Evolutionary conservation across 2,329 filamentous ascomycete species (phyloP).

Genomic region (Neofusicoccum sp.): DNA sequence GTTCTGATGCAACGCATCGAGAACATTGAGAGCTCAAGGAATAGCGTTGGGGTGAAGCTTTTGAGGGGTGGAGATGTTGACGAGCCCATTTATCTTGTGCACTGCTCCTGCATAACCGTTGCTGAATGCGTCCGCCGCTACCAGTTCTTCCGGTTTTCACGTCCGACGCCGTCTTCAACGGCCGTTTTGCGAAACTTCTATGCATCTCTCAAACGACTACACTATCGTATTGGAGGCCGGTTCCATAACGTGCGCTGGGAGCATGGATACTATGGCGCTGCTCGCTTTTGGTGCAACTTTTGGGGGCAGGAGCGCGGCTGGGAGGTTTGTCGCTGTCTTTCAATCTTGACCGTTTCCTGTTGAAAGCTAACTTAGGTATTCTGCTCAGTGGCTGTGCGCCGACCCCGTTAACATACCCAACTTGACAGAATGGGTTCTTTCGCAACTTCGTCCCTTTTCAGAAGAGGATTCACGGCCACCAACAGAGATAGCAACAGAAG

Average conservation of each 20-base stretch:
- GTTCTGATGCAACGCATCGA: neutral
- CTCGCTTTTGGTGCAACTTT: neutral
- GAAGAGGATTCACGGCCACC: neutral
- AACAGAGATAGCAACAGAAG: neutral
- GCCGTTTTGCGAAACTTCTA: neutral
- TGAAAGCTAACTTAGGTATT: neutral
- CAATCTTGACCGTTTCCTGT: neutral
- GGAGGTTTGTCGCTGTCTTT: neutral
- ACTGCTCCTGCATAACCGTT: neutral
- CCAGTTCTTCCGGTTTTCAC: neutral
- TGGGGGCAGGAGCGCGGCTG: slow-evolving; percentile 4
- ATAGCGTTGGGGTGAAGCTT: neutral
- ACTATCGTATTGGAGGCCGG: neutral
- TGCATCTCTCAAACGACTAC: neutral
- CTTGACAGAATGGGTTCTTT: slow-evolving; percentile 2
- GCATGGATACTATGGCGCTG: slow-evolving; percentile 12
- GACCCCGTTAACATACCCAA: neutral
- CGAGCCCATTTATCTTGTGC: neutral
- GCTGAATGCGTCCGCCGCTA: neutral
- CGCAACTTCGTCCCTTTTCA: neutral
- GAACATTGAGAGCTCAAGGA: neutral
- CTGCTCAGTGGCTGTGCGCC: slow-evolving; percentile 7
- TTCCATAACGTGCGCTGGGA: slow-evolving; percentile 1
- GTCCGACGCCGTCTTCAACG: neutral
- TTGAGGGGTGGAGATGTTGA: neutral